Base-by-base conservation (phyloP, 139 green algal species). In the Chlorella sp. region DNA sequence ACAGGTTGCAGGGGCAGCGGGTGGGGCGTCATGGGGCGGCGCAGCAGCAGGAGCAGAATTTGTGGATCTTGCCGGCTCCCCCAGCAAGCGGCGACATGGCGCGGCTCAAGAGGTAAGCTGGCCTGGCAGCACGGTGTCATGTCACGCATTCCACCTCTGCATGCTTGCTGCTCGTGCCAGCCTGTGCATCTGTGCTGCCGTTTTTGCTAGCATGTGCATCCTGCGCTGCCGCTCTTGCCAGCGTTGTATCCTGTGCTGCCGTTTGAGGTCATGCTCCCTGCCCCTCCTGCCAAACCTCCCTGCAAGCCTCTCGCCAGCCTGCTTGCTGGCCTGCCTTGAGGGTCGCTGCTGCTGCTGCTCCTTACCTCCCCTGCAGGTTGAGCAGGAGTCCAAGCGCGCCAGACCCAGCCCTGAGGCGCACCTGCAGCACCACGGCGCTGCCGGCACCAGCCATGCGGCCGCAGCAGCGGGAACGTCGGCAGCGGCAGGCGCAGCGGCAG, bases 41-140 rank as follows among this genome's bases (percentile, higher is more conserved):
- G 40, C 37, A 28, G 37, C 78, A 34, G 32, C 32, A n/a, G 81
- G 15, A 19, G 53, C 34, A 0, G 85, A 89, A 0, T 32, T 73
- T 34, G 42, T 89, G 9, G 71, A 89, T 16, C 48, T 82, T 9
- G 48, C 34, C 3, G 16, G 34, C 69, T 89, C 85, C 3, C 85
- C 85, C 22, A 34, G 69, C 85, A 89, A 89, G 85, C 85, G 85
- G 34, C 85, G 85, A 3, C 85, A 89, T 16, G 84, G 66, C 66
- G 28, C 42, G 19, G 82, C 82, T 11, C 57, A 53, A 60, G 57
- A 86, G 83, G 64, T 36, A 57, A 48, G 82, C n/a, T 12, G 18
- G 34, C 7, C 40, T 14, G 40, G 22, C 26, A 9, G 12, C 34
- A 9, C 4, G 53, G 36, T 83, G 77, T n/a, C n/a, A n/a, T n/a